Base-by-base conservation (phyloP, 768 basidiomycete species). In the Auriscalpium vulgare region DNA sequence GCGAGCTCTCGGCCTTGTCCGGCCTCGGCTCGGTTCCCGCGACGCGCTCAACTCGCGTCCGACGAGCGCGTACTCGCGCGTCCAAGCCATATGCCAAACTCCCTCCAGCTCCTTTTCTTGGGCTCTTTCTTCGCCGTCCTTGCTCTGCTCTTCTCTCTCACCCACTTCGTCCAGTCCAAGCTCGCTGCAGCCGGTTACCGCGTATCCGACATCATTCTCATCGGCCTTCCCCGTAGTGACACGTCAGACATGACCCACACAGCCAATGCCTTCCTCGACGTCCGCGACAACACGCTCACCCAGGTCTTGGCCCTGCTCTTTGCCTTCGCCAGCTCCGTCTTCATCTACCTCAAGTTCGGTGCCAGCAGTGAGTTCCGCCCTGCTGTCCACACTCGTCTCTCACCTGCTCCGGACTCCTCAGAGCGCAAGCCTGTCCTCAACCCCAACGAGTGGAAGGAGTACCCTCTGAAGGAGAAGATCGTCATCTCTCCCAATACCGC, bases 401-500 rank as follows among this genome's bases (percentile, higher is more conserved):
- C 10, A 16, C 61, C 56, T 52, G 57, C 47, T 50, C 14, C 53
- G 34, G 40, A 47, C 43, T 37, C 21, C 55, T 2, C 66, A 89
- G 87, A 78, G 65, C 77, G 81, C 37, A 84, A 84, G 63, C 84
- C 87, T 19, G 82, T 82, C 7, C 76, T 95, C 54, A 78, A 90
- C 71, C 81, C 92, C 14, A 75, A 76, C 59, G 75, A 76, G 55
- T 99, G 93, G 88, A 79, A 87, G 63, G 77, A 85, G 60, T 97
- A 91, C 74, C 79, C 88, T 29, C 81, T 99, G 56, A 72, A 75
- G 53, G 79, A 90, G 63, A 97, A 95, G 72, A 84, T 82, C 48
- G 74, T 82, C 63, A 78, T 98, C 54, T 97, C 95, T 8, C 91
- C 89, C 60, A 99, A 99, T 74, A 99, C 97, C 40, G 95, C 97